Evolutionary conservation across 305 asterid species (phyloP).

Genomic region (Caryopteris hybrid): DNA sequence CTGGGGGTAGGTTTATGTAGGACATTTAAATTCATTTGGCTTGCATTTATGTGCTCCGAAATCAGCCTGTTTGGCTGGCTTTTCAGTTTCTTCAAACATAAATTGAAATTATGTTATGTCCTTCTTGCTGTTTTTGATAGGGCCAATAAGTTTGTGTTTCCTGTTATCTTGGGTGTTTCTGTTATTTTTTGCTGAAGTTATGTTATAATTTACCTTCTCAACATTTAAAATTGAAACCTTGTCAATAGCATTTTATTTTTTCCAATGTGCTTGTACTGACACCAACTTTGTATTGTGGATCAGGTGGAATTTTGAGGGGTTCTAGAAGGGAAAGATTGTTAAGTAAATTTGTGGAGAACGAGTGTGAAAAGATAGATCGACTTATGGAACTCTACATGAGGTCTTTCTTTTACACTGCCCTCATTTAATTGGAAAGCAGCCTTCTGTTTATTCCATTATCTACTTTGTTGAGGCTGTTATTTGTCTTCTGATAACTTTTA

Average conservation of each 20-base stretch:
- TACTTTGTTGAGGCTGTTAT: background rate
- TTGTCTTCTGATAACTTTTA: constrained; percentile 6
- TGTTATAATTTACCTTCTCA: background rate
- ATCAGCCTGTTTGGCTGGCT: background rate
- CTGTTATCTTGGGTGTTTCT: background rate
- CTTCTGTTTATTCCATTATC: background rate
- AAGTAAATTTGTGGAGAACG: constrained; percentile 92
- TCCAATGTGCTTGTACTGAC: constrained; percentile 12
- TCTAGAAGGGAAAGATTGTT: constrained; percentile 92
- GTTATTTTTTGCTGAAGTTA: background rate
- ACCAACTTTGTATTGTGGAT: constrained; percentile 7
- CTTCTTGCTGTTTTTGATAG: background rate
- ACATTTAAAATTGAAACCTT: background rate
- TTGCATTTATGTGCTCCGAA: background rate
- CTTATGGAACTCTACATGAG: constrained; percentile 97
- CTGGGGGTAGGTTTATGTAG: background rate
- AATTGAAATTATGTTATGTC: background rate
- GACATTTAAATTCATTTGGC: background rate
- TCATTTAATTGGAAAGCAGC: background rate
- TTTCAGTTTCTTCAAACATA: constrained; percentile 5
- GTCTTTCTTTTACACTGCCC: constrained; percentile 29
- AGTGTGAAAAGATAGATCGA: constrained; percentile 93
- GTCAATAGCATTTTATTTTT: constrained; percentile 13
- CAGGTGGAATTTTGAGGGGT: constrained; percentile 95
- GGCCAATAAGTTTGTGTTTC: background rate